Percentiles rank a stretch among this genome's conserved stretches.
These are phyloP conservation scores for Aechmea fasciata DNA, from an alignment of 176 grass and related monocot genomes.

Conservation along the genomic window DNA sequence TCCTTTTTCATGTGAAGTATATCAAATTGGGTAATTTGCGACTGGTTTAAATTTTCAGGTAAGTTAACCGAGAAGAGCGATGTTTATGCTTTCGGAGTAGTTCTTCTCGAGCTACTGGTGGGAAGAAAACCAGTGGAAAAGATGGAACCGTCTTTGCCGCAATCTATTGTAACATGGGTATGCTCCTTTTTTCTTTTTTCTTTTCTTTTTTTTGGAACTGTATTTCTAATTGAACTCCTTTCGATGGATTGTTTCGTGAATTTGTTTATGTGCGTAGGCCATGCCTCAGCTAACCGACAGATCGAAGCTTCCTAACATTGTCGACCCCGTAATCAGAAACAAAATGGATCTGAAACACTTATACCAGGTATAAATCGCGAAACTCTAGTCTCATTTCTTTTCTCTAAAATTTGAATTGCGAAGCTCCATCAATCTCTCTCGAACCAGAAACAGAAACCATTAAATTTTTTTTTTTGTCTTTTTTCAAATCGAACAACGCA, in stretches of 20 bases:
- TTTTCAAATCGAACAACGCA: too few relatives aligned
- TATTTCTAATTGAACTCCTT: neutral
- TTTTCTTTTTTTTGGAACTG: neutral
- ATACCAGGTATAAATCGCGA: slow-evolving; percentile 54
- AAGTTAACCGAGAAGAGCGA: slow-evolving; percentile 96
- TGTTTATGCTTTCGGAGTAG: slow-evolving; percentile 90
- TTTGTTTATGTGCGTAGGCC: slow-evolving; percentile 37
- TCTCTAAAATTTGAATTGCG: too few relatives aligned
- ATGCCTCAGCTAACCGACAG: slow-evolving; percentile 96
- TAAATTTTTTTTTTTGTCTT: too few relatives aligned
- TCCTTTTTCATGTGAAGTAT: neutral
- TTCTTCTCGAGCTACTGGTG: slow-evolving; percentile 86
- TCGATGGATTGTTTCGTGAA: neutral
- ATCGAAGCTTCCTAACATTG: slow-evolving; percentile 82
- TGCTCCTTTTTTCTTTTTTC: neutral
- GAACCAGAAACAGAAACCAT: too few relatives aligned
- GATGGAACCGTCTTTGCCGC: slow-evolving; percentile 63
- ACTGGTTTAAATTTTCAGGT: slow-evolving; percentile 37
- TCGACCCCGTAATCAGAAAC: slow-evolving; percentile 88
- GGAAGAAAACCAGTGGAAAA: slow-evolving; percentile 92
- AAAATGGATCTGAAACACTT: slow-evolving; percentile 92
- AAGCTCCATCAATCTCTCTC: too few relatives aligned
- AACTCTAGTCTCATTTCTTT: slow-evolving; percentile 8
- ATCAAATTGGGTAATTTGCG: neutral
- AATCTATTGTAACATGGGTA: slow-evolving; percentile 98